Percentiles rank a stretch among this genome's conserved stretches.
Evolutionary conservation across 23 red algal species (phyloP).

Genomic region (Chondrus crispus): DNA sequence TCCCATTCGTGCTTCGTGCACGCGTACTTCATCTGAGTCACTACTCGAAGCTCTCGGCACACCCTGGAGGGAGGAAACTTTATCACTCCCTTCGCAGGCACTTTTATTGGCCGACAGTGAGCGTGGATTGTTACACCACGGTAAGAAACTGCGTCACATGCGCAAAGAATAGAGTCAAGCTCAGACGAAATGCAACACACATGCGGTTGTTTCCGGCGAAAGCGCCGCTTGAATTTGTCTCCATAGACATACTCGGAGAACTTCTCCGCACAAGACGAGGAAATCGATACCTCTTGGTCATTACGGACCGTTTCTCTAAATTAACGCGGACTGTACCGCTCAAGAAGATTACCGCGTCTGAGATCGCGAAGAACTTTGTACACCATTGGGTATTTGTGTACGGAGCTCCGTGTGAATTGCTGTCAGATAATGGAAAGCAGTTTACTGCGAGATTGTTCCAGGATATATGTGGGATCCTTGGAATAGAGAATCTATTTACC

Average conservation of each 20-base stretch:
- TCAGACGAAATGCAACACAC: not conserved
- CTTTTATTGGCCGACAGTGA: conserved; percentile 14
- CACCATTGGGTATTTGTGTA: conserved; percentile 23
- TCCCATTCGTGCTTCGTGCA: not conserved
- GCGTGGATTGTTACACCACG: conserved; percentile 11
- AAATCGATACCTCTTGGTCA: conserved; percentile 25
- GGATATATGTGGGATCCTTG: not conserved
- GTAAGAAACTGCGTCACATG: not conserved
- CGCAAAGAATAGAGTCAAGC: not conserved
- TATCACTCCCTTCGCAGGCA: not conserved
- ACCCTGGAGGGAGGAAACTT: not conserved
- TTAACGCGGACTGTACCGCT: conserved; percentile 8
- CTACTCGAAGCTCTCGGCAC: not conserved
- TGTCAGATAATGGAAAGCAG: conserved; percentile 28
- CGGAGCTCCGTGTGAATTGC: not conserved
- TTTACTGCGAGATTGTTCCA: conserved; percentile 37
- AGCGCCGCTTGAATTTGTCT: not conserved
- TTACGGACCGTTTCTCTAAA: conserved; percentile 25
- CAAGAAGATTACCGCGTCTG: conserved; percentile 4
- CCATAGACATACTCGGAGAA: conserved; percentile 36
- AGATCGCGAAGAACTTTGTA: not conserved
- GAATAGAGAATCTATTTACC: not conserved
- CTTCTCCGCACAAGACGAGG: conserved; percentile 2
- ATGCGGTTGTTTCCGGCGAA: not conserved
- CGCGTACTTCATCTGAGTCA: not conserved